Percentiles rank a stretch among this genome's conserved stretches.
phyloP scores from a whole-genome alignment of 2,329 filamentous ascomycete species.

The Lasiodiplodia hormozganensis region DNA sequence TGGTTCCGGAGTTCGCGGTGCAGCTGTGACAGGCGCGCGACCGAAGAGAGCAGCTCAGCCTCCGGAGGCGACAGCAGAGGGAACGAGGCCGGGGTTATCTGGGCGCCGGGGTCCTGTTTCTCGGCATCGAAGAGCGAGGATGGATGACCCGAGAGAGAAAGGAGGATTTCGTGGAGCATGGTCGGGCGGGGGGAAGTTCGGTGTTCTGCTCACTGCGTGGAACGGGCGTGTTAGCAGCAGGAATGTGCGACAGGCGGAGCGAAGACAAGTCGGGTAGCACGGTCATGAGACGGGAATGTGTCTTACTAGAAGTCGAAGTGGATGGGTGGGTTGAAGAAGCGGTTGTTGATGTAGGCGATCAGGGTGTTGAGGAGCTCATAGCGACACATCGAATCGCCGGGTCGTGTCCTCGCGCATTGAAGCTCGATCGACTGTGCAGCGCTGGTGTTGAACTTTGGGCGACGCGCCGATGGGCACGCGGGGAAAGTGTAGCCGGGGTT shows the following conservation, averaged over 20 bases:
- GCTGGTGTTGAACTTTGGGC: conserved; percentile 16
- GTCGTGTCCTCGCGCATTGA: neutral
- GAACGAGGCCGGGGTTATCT: conserved; percentile 37
- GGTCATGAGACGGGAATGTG: neutral
- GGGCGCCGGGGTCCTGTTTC: conserved; percentile 37
- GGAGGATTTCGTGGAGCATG: conserved; percentile 98
- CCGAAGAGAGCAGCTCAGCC: conserved; percentile 77
- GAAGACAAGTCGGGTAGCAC: conserved; percentile 27
- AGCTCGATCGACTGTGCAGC: neutral
- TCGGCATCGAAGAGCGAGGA: conserved; percentile 78
- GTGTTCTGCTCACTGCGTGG: conserved; percentile 29
- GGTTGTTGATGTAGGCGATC: conserved; percentile 39
- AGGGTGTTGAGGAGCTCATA: conserved; percentile 46
- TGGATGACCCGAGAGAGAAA: conserved; percentile 92
- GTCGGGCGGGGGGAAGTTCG: conserved; percentile 28
- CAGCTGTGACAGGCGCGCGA: conserved; percentile 78
- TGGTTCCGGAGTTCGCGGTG: conserved; percentile 75
- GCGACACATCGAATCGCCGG: conserved; percentile 43
- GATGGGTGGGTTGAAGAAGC: conserved; percentile 27
- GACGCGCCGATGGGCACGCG: conserved; percentile 23
- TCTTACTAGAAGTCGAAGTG: conserved; percentile 31
- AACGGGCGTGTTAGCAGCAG: conserved; percentile 7
- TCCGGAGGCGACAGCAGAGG: conserved; percentile 76
- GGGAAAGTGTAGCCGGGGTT: conserved; percentile 14
- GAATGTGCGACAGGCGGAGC: conserved; percentile 30